phyloP scores from a whole-genome alignment of 2,329 filamentous ascomycete species.

The Paracamarosporium sp. region DNA sequence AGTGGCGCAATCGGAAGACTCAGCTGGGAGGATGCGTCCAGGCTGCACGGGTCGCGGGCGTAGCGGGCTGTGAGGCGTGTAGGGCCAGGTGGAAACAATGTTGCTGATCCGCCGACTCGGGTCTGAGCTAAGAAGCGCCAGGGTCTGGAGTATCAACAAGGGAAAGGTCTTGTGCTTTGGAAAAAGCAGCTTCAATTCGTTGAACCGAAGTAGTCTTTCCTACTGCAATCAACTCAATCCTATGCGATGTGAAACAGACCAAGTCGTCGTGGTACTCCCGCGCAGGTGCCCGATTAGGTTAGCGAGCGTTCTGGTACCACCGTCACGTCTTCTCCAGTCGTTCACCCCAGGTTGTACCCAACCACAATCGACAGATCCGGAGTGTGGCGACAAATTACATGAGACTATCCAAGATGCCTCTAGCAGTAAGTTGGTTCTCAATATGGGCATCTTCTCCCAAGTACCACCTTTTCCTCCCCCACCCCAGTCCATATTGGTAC shows the following conservation, averaged over 20 bases:
- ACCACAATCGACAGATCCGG: background rate
- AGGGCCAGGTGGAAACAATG: slow-evolving; percentile 23
- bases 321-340: background rate
- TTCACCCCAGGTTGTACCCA: background rate
- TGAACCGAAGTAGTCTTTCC: no score
- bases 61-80: slow-evolving; percentile 15
- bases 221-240: background rate
- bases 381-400: slow-evolving; percentile 13
- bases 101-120: slow-evolving; percentile 7
- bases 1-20: background rate
- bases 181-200: background rate
- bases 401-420: slow-evolving; percentile 36
- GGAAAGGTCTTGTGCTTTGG: background rate
- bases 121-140: background rate
- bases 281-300: background rate
- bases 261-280: background rate
- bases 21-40: background rate
- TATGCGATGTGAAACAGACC: background rate
- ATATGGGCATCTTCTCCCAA: background rate
- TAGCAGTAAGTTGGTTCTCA: slow-evolving; percentile 32
- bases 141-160: background rate
- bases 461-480: background rate
- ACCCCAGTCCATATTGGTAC: background rate
- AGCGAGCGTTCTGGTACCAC: background rate
- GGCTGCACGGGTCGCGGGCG: background rate